Conservation (phyloP, 2,329 filamentous ascomycete species). For the Metarhizium brunneum region DNA sequence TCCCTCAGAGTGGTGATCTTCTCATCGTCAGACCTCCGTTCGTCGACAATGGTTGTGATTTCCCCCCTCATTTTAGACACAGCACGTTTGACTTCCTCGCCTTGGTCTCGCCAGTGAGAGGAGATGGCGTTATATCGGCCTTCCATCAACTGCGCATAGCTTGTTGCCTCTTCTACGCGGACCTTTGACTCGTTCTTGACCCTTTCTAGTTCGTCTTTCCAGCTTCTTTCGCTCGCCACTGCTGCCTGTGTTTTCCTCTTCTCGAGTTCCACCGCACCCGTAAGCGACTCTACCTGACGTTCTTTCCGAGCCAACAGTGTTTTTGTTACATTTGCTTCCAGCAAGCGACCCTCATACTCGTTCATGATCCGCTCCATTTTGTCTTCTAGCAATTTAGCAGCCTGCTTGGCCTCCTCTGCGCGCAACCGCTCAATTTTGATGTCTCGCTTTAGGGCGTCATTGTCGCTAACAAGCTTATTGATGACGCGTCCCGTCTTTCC, state of each 20-base stretch:
- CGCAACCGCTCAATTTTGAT: conserved; percentile 55
- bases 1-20: conserved; percentile 56
- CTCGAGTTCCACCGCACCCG: conserved; percentile 54
- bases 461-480: conserved; percentile 72
- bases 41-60: conserved; percentile 44
- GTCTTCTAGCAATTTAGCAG: conserved; percentile 57
- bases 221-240: conserved; percentile 49
- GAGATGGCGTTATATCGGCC: conserved; percentile 60
- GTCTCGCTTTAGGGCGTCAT: conserved; percentile 68
- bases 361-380: conserved; percentile 60
- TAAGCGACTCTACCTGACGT: conserved; percentile 62
- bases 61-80: conserved; percentile 41
- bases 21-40: conserved; percentile 50
- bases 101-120: conserved; percentile 58
- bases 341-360: conserved; percentile 60
- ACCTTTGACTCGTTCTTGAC: conserved; percentile 47
- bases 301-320: conserved; percentile 63
- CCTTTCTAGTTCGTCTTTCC: conserved; percentile 56
- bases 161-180: conserved; percentile 57
- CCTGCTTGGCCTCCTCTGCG: conserved; percentile 62
- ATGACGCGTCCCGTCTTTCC: conserved; percentile 73
- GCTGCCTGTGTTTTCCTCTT: conserved; percentile 51
- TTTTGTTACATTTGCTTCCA: conserved; percentile 64
- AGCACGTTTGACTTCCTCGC: conserved; percentile 48
- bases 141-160: conserved; percentile 57